Evolutionary conservation across 2,329 filamentous ascomycete genomes (phyloP).

Genomic region (Scorias spongiosa): DNA sequence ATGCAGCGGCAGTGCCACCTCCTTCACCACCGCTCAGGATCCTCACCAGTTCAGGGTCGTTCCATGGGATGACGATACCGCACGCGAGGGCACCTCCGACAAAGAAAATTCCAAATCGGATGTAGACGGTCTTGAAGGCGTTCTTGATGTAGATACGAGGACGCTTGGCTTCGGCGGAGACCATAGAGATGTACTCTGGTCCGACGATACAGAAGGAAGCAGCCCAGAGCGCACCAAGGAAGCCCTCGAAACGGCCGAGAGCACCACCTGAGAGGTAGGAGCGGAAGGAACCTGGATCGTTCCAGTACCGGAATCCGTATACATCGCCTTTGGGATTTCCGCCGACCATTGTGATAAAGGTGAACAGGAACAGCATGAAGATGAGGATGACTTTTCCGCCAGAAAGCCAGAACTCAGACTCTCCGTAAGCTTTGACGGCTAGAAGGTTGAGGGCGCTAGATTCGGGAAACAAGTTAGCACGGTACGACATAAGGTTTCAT

Average conservation of each 20-base stretch:
- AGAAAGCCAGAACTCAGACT: constrained; percentile 37
- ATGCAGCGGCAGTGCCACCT: constrained; percentile 18
- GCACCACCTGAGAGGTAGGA: constrained; percentile 15
- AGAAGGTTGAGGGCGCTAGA: constrained; percentile 26
- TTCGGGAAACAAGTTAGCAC: neutral
- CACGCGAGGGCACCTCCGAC: constrained; percentile 30
- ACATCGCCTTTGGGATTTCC: constrained; percentile 20
- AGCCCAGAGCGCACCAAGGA: constrained; percentile 18
- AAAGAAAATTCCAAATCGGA: constrained; percentile 32
- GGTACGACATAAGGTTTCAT: neutral
- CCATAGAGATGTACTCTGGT: constrained; percentile 35
- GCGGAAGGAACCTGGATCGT: constrained; percentile 18
- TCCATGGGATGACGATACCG: constrained; percentile 24
- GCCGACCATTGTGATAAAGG: constrained; percentile 22
- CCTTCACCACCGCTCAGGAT: constrained; percentile 9
- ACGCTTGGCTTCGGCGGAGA: constrained; percentile 31
- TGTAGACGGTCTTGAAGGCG: constrained; percentile 34
- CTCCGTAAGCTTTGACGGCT: constrained; percentile 31
- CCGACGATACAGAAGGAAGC: constrained; percentile 33
- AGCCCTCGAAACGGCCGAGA: constrained; percentile 22
- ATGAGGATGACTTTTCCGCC: constrained; percentile 33
- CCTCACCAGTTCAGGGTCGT: constrained; percentile 13
- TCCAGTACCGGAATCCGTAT: constrained; percentile 32
- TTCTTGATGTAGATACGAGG: constrained; percentile 31
- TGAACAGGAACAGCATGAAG: constrained; percentile 28